Conservation (phyloP, 345 rosid species). For the Syzygium grande region DNA sequence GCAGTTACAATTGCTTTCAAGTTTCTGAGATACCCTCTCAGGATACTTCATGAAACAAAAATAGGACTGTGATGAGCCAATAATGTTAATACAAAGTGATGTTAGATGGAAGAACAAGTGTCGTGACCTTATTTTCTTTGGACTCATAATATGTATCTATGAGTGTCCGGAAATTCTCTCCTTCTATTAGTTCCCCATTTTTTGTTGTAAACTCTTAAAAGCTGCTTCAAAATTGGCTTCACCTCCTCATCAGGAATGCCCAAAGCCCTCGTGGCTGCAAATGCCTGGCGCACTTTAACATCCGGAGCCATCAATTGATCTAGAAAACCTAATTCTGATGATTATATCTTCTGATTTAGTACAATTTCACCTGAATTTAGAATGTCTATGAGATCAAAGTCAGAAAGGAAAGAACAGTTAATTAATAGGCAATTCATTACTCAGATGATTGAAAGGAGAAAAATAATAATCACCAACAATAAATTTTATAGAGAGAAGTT, state of each 20-base stretch:
- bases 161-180: slow-evolving; percentile 45
- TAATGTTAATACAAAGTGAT: neutral
- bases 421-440: neutral
- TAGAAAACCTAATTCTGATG: neutral
- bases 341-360: neutral
- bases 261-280: slow-evolving; percentile 29
- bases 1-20: neutral
- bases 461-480: neutral
- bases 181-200: slow-evolving; percentile 61
- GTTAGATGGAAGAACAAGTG: neutral
- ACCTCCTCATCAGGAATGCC: slow-evolving; percentile 37
- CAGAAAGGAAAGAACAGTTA: neutral
- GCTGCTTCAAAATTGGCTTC: slow-evolving; percentile 31
- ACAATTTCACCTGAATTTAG: neutral
- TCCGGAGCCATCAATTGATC: slow-evolving; percentile 11
- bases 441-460: neutral
- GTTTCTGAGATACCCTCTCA: neutral
- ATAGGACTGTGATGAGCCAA: neutral
- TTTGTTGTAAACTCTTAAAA: slow-evolving; percentile 20
- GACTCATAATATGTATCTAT: slow-evolving; percentile 45
- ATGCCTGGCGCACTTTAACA: slow-evolving; percentile 31
- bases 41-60: neutral
- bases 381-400: neutral
- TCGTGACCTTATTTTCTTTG: slow-evolving; percentile 27
- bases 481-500: neutral